These are phyloP conservation scores for Vitis vinifera DNA, from an alignment of 164 flowering plant species.

Conservation along the genomic window ASM3070453v1 NC_081819.1:18271001-18271500, in stretches of 20 bases:
- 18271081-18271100: background rate
- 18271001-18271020: background rate
- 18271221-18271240: conserved; percentile 78
- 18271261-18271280: background rate
- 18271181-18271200: conserved; percentile 85
- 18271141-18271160: conserved; percentile 4
- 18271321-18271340: background rate
- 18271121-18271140: background rate
- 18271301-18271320: background rate
- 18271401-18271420: background rate
- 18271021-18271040: background rate
- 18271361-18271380: conserved; percentile 3
- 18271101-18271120: background rate
- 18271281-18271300: background rate
- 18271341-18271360: background rate
- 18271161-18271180: conserved; percentile 94
- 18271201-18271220: conserved; percentile 85
- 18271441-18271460: background rate
- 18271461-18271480: no score
- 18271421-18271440: background rate
- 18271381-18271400: background rate
- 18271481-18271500: no score
- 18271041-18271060: background rate
- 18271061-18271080: background rate
- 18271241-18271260: background rate